Base-by-base conservation (phyloP, 1,139 yeast species). In the Dujonia santamariae region DNA sequence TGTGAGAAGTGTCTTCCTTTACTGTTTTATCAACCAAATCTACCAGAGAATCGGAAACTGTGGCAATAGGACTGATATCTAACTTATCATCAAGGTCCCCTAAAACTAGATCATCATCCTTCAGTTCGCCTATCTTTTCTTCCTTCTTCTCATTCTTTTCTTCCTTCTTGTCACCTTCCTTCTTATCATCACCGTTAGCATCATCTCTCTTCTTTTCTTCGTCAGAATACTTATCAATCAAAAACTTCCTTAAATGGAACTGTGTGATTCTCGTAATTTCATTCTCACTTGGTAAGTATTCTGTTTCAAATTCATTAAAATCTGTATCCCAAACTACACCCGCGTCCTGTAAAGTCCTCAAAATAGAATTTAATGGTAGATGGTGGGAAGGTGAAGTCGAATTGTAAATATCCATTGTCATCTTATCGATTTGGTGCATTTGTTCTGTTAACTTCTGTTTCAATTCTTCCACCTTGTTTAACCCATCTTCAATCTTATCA, bases 251-350 rank as follows among this genome's bases (percentile, higher is more conserved):
- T 50, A 94, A 66, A 52, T 92, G 98, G 46, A 83, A 83, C 11
- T 96, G 86, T 2, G 98, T 90, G 31, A 92, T 85, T 41, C 88
- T 72, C 7, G 96, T 83, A 45, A 94, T 85, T 68, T 94, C 98
- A 51, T 84, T 86, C 56, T 94, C 98, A 12, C 95, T 80, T 0
- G 97, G 97, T 40, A 92, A 73, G 51, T 74, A 92, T 19, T 69
- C 71, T 35, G 73, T 73, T 43, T 86, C 97, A 59, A 92, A 88
- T n/a, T 79, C 85, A 30, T 77, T 72, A 51, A 94, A 88, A 40
- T 85, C 96, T 19, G 61, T 54, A 57, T 92, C 96, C 98, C 98
- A 94, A 31, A 67, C 73, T 17, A 87, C 90, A 4, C 95, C 94
- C 33, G 81, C 63, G 41, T 84, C 90, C 50, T 92, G 97, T 18